Evolutionary conservation across 2,329 filamentous ascomycete genomes (phyloP).

Genomic region (Trichothecium sympodiale): DNA sequence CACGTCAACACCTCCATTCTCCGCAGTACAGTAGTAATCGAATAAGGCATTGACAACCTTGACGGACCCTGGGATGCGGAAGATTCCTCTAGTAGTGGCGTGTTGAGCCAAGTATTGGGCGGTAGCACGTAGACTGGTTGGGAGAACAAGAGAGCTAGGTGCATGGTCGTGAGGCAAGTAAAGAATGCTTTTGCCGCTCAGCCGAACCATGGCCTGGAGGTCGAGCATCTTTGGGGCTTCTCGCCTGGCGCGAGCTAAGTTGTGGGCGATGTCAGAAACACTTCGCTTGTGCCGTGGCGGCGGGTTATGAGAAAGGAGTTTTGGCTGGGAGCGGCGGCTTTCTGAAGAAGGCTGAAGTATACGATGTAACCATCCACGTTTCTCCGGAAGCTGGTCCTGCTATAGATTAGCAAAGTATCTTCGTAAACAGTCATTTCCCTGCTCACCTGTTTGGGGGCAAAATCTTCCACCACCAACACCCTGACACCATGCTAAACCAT

Average conservation of each 20-base stretch:
- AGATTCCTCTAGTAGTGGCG: conserved; percentile 44
- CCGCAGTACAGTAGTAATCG: conserved; percentile 47
- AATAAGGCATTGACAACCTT: conserved; percentile 47
- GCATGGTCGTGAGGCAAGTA: conserved; percentile 50
- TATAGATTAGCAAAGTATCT: not conserved
- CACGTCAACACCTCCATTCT: conserved; percentile 36
- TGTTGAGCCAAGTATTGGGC: conserved; percentile 53
- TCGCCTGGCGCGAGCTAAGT: conserved; percentile 29
- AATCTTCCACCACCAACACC: conserved; percentile 23
- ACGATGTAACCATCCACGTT: conserved; percentile 25
- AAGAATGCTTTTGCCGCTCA: conserved; percentile 52
- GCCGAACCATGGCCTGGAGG: conserved; percentile 46
- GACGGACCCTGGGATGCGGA: conserved; percentile 50
- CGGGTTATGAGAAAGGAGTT: conserved; percentile 1
- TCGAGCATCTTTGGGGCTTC: conserved; percentile 38
- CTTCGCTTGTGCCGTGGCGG: conserved; percentile 32
- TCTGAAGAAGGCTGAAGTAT: conserved; percentile 19
- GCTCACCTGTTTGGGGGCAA: conserved; percentile 21
- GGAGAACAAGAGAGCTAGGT: conserved; percentile 44
- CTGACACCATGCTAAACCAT: conserved; percentile 40
- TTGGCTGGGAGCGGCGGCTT: conserved; percentile 4
- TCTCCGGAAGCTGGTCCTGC: conserved; percentile 12
- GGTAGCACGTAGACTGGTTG: conserved; percentile 55
- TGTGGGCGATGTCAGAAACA: conserved; percentile 41
- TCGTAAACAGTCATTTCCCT: not conserved